phyloP scores from a whole-genome alignment of 2,329 filamentous ascomycete genomes.

The Sarocladium brachiariae region DNA sequence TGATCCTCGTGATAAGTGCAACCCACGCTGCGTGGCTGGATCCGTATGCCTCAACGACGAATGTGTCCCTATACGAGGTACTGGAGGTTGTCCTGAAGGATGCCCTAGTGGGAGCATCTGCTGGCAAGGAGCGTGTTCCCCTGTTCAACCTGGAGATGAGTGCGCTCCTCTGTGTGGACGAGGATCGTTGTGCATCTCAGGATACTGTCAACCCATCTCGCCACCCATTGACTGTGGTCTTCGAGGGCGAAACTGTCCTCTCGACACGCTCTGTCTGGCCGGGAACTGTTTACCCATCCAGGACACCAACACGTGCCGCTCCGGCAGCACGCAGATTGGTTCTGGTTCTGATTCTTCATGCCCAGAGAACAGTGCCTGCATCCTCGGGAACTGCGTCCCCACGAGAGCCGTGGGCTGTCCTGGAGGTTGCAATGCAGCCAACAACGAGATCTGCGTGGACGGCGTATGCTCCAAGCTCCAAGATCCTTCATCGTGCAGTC shows the following conservation, averaged over 20 bases:
- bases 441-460: constrained; percentile 2
- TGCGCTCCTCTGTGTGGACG: not conserved
- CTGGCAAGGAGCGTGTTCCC: not conserved
- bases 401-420: not conserved
- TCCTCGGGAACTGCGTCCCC: constrained; percentile 3
- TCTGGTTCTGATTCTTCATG: too few relatives aligned
- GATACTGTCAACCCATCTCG: not conserved
- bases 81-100: not conserved
- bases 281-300: constrained; percentile 1
- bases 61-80: not conserved
- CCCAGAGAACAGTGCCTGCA: not conserved
- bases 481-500: constrained; percentile 1
- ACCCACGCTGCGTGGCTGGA: not conserved
- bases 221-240: constrained; percentile 6
- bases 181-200: constrained; percentile 1
- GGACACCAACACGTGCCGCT: not conserved
- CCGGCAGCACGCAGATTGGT: too few relatives aligned
- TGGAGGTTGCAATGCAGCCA: not conserved
- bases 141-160: not conserved
- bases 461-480: not conserved
- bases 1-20: constrained; percentile 3
- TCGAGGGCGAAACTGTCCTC: constrained; percentile 4
- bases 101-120: not conserved
- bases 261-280: not conserved
- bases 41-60: constrained; percentile 3